Evolutionary conservation across 257 asterid species (phyloP).

Genomic region (Cruciata laevipes): DNA sequence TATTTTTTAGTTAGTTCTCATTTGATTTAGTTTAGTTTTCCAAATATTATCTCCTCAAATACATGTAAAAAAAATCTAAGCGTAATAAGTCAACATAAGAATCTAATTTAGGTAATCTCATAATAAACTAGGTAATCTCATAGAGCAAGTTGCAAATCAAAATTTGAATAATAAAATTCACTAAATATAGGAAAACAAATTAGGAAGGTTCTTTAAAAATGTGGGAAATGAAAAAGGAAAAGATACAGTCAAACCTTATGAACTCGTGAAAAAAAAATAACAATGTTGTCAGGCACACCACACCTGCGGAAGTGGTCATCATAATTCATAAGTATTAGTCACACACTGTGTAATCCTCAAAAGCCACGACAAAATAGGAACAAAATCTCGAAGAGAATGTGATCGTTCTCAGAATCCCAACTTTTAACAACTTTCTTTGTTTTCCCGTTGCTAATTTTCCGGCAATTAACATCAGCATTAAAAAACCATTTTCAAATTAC

Average conservation of each 20-base stretch:
- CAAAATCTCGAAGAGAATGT: conserved; percentile 12
- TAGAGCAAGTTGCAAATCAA: conserved; percentile 3
- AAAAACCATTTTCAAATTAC: conserved; percentile 2
- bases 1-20: too few species aligned
- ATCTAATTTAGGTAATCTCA: too few species aligned
- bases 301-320: conserved; percentile 14
- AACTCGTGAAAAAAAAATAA: conserved; percentile 19
- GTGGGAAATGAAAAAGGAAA: neutral
- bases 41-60: too few species aligned
- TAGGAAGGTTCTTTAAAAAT: neutral
- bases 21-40: too few species aligned
- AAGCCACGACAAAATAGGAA: conserved; percentile 26
- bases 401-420: conserved; percentile 18
- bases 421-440: conserved; percentile 9
- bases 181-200: neutral
- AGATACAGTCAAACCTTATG: neutral
- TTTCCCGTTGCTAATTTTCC: conserved; percentile 8
- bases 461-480: neutral
- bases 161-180: neutral
- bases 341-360: conserved; percentile 26
- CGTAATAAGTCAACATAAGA: too few species aligned
- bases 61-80: too few species aligned
- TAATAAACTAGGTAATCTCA: too few species aligned
- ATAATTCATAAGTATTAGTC: conserved; percentile 23
- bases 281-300: neutral